phyloP scores from a whole-genome alignment of 2,329 filamentous ascomycete genomes.

The Monosporascus sp. region DNA sequence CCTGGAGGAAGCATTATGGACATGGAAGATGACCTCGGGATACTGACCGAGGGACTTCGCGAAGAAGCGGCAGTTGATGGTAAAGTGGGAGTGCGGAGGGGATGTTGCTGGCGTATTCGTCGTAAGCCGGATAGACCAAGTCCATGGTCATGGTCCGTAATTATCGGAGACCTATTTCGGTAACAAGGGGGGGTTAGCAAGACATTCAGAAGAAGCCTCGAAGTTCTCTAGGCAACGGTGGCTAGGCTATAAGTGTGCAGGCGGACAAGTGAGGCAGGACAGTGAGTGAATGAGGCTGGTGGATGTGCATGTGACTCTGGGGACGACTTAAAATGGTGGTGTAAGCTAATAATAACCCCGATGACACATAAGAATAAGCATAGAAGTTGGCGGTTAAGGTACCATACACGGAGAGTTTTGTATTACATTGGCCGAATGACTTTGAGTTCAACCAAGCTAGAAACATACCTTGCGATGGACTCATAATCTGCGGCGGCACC shows the following conservation, averaged over 20 bases:
- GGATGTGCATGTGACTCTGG: not conserved
- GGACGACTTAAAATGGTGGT: not conserved
- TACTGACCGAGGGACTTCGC: conserved; percentile 49
- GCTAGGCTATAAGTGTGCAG: not conserved
- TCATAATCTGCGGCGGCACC: conserved; percentile 58
- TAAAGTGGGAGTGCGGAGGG: conserved; percentile 58
- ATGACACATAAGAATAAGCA: not conserved
- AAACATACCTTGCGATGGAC: conserved; percentile 64
- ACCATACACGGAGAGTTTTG: too few species aligned
- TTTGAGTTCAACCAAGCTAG: too few species aligned
- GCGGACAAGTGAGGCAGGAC: not conserved
- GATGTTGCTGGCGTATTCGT: conserved; percentile 84
- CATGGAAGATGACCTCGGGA: conserved; percentile 67
- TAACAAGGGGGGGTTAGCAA: not conserved
- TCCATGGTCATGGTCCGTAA: conserved; percentile 83
- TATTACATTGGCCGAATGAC: too few species aligned
- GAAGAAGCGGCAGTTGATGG: conserved; percentile 60
- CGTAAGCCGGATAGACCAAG: conserved; percentile 80
- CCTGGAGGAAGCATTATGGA: conserved; percentile 57
- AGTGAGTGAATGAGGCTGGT: not conserved
- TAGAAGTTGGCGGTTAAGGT: not conserved
- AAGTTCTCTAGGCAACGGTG: not conserved
- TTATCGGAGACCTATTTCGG: conserved; percentile 64
- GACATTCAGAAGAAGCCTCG: not conserved
- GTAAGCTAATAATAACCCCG: not conserved